These are phyloP conservation scores for Tetraselmis striata DNA, from an alignment of 139 green algal species.

Conservation along the genomic window DNA sequence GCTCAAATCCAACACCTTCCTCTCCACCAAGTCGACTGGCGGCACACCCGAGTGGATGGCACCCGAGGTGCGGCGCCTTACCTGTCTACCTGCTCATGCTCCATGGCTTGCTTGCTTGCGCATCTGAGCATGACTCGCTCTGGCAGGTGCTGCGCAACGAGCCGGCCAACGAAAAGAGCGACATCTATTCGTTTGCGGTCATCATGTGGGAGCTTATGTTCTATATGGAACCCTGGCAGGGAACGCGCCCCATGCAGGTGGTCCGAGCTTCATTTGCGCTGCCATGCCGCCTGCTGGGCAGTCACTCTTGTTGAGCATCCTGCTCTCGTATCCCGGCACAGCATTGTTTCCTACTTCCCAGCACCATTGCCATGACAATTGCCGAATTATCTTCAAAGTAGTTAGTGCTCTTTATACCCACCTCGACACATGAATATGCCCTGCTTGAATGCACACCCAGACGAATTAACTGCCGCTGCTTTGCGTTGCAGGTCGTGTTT, in stretches of 20 bases:
- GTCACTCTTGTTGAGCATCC: not conserved
- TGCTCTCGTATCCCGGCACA: not conserved
- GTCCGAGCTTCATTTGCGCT: not conserved
- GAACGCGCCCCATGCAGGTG: not conserved
- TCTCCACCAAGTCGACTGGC: slow-evolving; percentile 45
- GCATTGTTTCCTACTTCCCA: too few species aligned
- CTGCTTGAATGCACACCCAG: too few species aligned
- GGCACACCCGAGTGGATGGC: slow-evolving; percentile 95
- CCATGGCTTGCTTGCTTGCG: slow-evolving; percentile 3
- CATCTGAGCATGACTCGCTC: slow-evolving; percentile 11
- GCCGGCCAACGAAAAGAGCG: slow-evolving; percentile 73
- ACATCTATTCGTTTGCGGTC: slow-evolving; percentile 63
- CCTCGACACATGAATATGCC: too few species aligned
- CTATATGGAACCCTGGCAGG: slow-evolving; percentile 6
- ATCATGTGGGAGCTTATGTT: slow-evolving; percentile 10
- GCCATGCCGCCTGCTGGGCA: not conserved
- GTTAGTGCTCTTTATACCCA: too few species aligned
- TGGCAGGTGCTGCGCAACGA: slow-evolving; percentile 35
- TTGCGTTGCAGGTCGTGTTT: not conserved
- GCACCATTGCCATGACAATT: too few species aligned
- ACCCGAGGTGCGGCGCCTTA: slow-evolving; percentile 66
- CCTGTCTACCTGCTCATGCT: slow-evolving; percentile 36
- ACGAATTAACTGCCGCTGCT: too few species aligned
- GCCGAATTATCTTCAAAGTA: too few species aligned
- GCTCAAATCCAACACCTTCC: slow-evolving; percentile 57